Conservation (phyloP, 1,284 basidiomycete genomes). For the Cystobasidium sp. region DNA sequence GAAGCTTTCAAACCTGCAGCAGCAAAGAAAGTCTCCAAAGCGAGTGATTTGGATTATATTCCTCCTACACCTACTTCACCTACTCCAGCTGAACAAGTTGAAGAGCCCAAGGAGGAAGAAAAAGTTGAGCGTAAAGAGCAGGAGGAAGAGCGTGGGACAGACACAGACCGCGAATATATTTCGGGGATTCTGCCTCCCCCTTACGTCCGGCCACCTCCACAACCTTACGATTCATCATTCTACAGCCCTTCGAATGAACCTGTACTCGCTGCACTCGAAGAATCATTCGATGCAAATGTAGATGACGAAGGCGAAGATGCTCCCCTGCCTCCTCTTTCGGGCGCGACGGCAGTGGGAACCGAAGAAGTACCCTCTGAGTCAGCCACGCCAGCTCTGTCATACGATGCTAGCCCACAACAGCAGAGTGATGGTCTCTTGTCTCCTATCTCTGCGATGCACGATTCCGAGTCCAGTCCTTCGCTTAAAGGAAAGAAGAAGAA, state of each 20-base stretch:
- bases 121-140: too few relatives aligned
- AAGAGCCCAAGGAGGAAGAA: too few relatives aligned
- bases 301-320: not conserved
- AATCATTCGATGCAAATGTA: not conserved
- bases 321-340: conserved; percentile 7
- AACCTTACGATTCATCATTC: not conserved
- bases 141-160: too few relatives aligned
- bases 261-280: not conserved
- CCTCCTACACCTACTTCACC: conserved; percentile 8
- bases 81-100: not conserved
- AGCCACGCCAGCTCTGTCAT: not conserved
- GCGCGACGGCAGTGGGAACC: not conserved
- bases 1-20: not conserved
- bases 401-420: not conserved
- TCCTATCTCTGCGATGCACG: not conserved
- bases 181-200: too few relatives aligned
- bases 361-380: not conserved
- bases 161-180: too few relatives aligned
- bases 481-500: conserved; percentile 1
- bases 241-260: not conserved
- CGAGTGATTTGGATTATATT: not conserved
- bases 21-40: conserved; percentile 5
- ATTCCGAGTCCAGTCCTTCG: not conserved
- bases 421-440: too few relatives aligned
- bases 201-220: not conserved